Conservation (phyloP, 306 rosid genomes). For the Medicago ruthenica region DNA sequence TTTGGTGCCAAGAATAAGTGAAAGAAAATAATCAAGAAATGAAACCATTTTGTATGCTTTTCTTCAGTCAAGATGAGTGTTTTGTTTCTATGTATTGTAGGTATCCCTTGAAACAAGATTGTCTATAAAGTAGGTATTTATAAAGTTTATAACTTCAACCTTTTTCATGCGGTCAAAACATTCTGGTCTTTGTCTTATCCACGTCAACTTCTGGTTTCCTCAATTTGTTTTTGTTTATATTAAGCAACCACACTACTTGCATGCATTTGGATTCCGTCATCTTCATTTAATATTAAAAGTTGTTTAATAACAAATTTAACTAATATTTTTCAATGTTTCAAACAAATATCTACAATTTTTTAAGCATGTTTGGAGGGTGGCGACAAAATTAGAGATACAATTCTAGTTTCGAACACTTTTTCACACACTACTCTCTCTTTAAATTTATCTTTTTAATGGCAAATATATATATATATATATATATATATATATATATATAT, state of each 20-base stretch:
- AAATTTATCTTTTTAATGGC: too few species aligned
- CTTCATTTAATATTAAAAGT: neutral
- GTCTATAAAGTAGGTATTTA: constrained; percentile 2
- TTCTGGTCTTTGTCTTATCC: neutral
- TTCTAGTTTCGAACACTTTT: too few species aligned
- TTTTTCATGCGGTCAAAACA: neutral
- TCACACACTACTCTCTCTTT: too few species aligned
- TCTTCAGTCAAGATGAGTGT: neutral
- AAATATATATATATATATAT: too few species aligned
- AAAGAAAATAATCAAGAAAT: neutral
- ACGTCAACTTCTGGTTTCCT: neutral
- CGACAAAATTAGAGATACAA: neutral
- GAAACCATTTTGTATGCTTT: neutral
- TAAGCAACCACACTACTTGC: neutral
- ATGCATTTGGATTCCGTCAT: constrained; percentile 5
- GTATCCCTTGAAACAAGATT: neutral
- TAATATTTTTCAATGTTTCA: neutral
- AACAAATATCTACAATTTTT: too few species aligned
- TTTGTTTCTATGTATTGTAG: neutral
- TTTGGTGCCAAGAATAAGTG: neutral
- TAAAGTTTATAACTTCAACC: neutral
- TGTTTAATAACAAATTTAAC: neutral
- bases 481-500: too few species aligned
- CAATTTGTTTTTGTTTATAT: neutral
- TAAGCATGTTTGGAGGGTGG: neutral